Conservation (phyloP, 768 basidiomycete species). For the Tricholoma bakamatsutake region DNA sequence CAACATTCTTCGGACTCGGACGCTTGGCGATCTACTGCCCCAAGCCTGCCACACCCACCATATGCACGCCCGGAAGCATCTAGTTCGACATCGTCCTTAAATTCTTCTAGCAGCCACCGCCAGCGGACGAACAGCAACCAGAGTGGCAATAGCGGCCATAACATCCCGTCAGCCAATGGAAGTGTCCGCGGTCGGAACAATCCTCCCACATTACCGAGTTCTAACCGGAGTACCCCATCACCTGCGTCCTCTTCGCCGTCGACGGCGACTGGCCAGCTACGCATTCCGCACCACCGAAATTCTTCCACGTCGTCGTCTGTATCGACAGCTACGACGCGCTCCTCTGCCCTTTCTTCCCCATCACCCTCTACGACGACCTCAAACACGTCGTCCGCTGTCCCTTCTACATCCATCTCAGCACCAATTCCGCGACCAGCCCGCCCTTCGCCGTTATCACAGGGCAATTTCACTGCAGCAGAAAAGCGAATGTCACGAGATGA, state of each 20-base stretch:
- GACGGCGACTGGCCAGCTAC: slow-evolving; percentile 24
- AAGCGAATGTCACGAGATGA: slow-evolving; percentile 77
- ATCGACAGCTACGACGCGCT: slow-evolving; percentile 34
- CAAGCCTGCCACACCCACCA: slow-evolving; percentile 58
- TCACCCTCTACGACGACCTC: slow-evolving; percentile 30
- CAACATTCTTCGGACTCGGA: slow-evolving; percentile 25
- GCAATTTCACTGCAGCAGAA: slow-evolving; percentile 55
- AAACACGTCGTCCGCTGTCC: slow-evolving; percentile 26
- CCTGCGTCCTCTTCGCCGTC: slow-evolving; percentile 23
- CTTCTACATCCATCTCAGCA: slow-evolving; percentile 22
- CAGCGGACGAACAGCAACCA: slow-evolving; percentile 71
- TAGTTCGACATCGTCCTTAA: slow-evolving; percentile 72
- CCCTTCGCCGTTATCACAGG: slow-evolving; percentile 70
- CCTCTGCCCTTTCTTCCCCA: slow-evolving; percentile 24
- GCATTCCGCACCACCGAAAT: slow-evolving; percentile 24
- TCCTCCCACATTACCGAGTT: slow-evolving; percentile 22
- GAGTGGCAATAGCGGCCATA: slow-evolving; percentile 44
- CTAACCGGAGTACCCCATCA: slow-evolving; percentile 24
- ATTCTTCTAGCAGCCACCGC: slow-evolving; percentile 55
- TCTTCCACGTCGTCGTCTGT: slow-evolving; percentile 44
- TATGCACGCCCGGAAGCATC: slow-evolving; percentile 79
- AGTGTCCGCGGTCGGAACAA: slow-evolving; percentile 33
- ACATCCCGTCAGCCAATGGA: slow-evolving; percentile 27
- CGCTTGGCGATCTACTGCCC: slow-evolving; percentile 44
- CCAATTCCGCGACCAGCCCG: slow-evolving; percentile 36